A percentile compares a stretch with the other conserved stretches of the same genome.
These are phyloP conservation scores for Magnaporthiopsis rhizophila DNA, from an alignment of 2,329 filamentous ascomycete genomes.

Conservation along the genomic window DNA sequence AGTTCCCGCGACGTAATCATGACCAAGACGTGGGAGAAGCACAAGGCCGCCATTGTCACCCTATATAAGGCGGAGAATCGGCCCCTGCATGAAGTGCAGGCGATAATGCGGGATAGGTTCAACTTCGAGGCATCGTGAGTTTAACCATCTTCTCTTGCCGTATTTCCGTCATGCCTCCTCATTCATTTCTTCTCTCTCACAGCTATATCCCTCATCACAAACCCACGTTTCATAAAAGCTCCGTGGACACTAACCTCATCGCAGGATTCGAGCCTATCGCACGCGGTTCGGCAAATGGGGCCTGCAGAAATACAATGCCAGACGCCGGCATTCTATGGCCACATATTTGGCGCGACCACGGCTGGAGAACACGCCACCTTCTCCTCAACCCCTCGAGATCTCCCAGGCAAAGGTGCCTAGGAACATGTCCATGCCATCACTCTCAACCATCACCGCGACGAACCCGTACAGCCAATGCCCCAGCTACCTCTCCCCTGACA, in stretches of 20 bases:
- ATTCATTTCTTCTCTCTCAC: not conserved
- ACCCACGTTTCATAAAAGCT: not conserved
- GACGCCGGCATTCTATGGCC: constrained; percentile 8
- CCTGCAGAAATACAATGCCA: constrained; percentile 39
- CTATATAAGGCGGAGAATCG: constrained; percentile 32
- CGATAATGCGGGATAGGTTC: constrained; percentile 25
- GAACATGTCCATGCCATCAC: not conserved
- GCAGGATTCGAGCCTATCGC: constrained; percentile 34
- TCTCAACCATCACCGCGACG: too few species aligned
- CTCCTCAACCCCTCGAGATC: not conserved
- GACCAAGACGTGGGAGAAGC: constrained; percentile 35
- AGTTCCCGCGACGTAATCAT: constrained; percentile 18
- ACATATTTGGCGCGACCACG: not conserved
- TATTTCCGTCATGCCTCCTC: not conserved
- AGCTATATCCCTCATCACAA: not conserved
- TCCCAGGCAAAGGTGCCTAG: not conserved
- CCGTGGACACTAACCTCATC: not conserved
- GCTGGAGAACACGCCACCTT: not conserved
- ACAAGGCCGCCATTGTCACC: constrained; percentile 26
- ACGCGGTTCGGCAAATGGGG: constrained; percentile 39
- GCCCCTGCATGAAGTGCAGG: constrained; percentile 32
- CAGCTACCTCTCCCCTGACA: not conserved
- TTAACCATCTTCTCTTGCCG: not conserved
- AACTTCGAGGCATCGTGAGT: constrained; percentile 32
- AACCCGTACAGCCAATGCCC: not conserved